These are phyloP conservation scores for Delitschia confertaspora DNA, from an alignment of 495 filamentous ascomycete species.

Conservation along the genomic window DNA sequence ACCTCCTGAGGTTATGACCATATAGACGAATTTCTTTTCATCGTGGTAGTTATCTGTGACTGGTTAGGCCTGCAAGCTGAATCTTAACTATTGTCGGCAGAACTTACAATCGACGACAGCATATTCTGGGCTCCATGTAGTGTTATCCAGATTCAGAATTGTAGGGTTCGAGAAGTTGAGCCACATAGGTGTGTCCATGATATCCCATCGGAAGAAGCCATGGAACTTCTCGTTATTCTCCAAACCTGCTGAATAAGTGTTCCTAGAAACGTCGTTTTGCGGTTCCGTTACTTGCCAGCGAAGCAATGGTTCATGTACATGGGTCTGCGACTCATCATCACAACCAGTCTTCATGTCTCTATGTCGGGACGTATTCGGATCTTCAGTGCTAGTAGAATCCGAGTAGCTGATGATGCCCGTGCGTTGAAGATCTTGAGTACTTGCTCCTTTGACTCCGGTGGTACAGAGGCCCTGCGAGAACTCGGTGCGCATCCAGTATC, in stretches of 20 bases:
- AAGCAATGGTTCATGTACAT: conserved; percentile 13
- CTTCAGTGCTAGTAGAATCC: conserved; percentile 6
- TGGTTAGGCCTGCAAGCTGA: neutral
- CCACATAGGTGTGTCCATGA: conserved; percentile 19
- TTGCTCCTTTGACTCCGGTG: neutral
- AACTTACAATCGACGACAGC: conserved; percentile 19
- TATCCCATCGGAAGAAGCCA: conserved; percentile 13
- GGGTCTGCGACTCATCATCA: conserved; percentile 10
- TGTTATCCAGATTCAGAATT: conserved; percentile 19
- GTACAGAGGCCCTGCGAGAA: conserved; percentile 8
- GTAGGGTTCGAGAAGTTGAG: conserved; percentile 26
- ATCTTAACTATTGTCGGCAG: no score
- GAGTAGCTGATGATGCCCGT: conserved; percentile 21
- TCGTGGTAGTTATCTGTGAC: conserved; percentile 17
- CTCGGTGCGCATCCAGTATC: conserved; percentile 36
- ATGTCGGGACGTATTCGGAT: conserved; percentile 4
- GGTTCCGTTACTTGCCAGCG: conserved; percentile 18
- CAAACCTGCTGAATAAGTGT: conserved; percentile 11
- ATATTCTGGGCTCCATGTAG: conserved; percentile 16
- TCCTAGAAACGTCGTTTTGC: conserved; percentile 16
- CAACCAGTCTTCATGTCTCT: conserved; percentile 12
- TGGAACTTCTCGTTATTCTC: conserved; percentile 2
- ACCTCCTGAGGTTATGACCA: conserved; percentile 18
- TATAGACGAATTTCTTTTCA: conserved; percentile 18
- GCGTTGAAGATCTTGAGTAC: neutral